Conservation (phyloP, 2,329 filamentous ascomycete species). For the Byssochlamys sp. region DNA sequence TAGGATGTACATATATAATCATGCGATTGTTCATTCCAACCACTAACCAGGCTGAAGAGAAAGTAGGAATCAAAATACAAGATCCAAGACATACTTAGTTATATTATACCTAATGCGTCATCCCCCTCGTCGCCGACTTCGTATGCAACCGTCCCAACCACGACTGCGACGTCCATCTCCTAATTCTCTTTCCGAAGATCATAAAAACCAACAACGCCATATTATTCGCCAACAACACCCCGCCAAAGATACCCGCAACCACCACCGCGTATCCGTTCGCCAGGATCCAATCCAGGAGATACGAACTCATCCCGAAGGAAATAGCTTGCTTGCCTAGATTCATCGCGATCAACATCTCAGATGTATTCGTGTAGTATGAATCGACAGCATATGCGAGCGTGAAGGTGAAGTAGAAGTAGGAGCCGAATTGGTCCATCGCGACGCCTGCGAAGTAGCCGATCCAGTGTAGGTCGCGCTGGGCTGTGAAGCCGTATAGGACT, state of each 20-base stretch:
- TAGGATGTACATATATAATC: too few relatives aligned
- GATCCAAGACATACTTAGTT: too few relatives aligned
- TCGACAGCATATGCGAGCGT: constrained; percentile 54
- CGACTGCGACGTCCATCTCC: constrained; percentile 36
- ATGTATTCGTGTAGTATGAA: constrained; percentile 49
- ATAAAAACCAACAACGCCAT: constrained; percentile 42
- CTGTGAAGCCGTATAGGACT: constrained; percentile 24
- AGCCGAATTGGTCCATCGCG: constrained; percentile 40
- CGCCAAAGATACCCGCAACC: constrained; percentile 44
- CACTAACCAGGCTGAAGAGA: not conserved
- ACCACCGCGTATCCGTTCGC: constrained; percentile 42
- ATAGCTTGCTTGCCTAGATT: constrained; percentile 50
- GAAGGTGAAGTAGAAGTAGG: constrained; percentile 50
- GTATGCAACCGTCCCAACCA: constrained; percentile 42
- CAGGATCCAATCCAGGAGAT: constrained; percentile 44
- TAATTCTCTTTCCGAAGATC: constrained; percentile 43
- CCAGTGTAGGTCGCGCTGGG: constrained; percentile 23
- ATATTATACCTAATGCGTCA: constrained; percentile 16
- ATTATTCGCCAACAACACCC: constrained; percentile 43
- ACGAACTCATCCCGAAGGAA: constrained; percentile 44
- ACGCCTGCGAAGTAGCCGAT: constrained; percentile 42
- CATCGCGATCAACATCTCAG: constrained; percentile 54
- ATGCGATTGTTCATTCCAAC: not conserved
- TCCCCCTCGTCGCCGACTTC: constrained; percentile 22
- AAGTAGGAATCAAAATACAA: not conserved